These are phyloP conservation scores for Pseudogymnoascus sp. DNA, from an alignment of 2,329 filamentous ascomycete species.

Conservation along the genomic window DNA sequence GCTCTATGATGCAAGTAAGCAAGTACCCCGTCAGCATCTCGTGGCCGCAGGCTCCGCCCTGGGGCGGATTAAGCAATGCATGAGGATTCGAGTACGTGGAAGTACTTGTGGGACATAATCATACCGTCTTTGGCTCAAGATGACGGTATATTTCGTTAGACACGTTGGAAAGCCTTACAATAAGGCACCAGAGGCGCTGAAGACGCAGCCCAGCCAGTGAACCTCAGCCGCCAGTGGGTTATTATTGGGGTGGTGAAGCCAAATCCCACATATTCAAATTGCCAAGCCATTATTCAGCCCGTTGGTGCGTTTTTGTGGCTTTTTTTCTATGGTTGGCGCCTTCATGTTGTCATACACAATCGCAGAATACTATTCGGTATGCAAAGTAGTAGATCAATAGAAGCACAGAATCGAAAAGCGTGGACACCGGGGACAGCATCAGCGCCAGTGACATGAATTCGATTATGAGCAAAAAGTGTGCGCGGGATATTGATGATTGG, in stretches of 20 bases:
- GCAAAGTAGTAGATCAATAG: neutral
- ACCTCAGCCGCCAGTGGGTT: neutral
- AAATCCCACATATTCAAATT: neutral
- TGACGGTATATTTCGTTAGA: neutral
- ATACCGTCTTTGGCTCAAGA: neutral
- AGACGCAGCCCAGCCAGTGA: neutral
- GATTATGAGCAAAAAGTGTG: neutral
- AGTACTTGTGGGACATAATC: neutral
- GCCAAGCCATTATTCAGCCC: neutral
- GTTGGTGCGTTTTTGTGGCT: neutral
- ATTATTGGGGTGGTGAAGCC: neutral
- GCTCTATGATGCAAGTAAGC: neutral
- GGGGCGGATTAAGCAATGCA: neutral
- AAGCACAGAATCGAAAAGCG: slow-evolving; percentile 2
- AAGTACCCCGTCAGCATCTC: neutral
- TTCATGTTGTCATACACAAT: neutral
- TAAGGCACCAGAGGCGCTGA: slow-evolving; percentile 1
- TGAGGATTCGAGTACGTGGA: neutral
- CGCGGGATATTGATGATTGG: neutral
- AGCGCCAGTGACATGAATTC: neutral
- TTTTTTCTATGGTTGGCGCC: slow-evolving; percentile 3
- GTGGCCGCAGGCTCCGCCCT: neutral
- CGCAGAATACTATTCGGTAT: neutral
- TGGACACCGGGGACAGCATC: neutral
- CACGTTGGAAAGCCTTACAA: neutral